Percentiles rank a stretch among this genome's conserved stretches.
phyloP scores from a whole-genome alignment of 148 eudicot genomes.

The Cornus suecica region DNA sequence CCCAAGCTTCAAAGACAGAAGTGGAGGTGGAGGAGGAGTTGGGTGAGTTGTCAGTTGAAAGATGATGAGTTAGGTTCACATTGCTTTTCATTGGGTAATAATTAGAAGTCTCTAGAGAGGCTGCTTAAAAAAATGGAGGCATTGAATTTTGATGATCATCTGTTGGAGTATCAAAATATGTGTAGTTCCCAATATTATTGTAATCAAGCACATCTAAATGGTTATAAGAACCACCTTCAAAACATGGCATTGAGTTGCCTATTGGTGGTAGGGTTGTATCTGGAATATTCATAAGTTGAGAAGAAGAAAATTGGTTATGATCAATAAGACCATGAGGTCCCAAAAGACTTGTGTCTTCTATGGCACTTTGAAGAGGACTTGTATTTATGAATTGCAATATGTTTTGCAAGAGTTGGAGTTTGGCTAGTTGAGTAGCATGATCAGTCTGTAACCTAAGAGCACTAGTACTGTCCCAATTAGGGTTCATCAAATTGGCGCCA shows the following conservation, averaged over 20 bases:
- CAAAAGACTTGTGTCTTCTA: not conserved
- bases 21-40: conserved; percentile 18
- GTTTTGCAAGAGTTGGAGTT: conserved; percentile 57
- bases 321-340: not conserved
- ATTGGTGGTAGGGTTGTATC: not conserved
- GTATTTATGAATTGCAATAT: conserved; percentile 38
- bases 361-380: conserved; percentile 14
- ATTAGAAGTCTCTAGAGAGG: conserved; percentile 22
- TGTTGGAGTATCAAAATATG: conserved; percentile 14
- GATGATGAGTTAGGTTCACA: conserved; percentile 30
- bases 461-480: conserved; percentile 19
- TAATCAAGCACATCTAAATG: not conserved
- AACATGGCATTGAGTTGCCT: conserved; percentile 2
- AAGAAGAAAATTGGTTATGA: not conserved
- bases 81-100: conserved; percentile 30
- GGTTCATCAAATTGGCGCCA: conserved; percentile 35
- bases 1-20: conserved; percentile 38
- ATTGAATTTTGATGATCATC: conserved; percentile 23
- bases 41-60: conserved; percentile 10
- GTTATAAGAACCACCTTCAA: conserved; percentile 12
- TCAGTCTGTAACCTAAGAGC: conserved; percentile 26
- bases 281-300: not conserved
- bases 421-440: conserved; percentile 36
- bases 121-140: no score
- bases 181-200: not conserved